Evolutionary conservation across 352 stramenopile species (phyloP).

Genomic region (Pythium myriotylum): DNA sequence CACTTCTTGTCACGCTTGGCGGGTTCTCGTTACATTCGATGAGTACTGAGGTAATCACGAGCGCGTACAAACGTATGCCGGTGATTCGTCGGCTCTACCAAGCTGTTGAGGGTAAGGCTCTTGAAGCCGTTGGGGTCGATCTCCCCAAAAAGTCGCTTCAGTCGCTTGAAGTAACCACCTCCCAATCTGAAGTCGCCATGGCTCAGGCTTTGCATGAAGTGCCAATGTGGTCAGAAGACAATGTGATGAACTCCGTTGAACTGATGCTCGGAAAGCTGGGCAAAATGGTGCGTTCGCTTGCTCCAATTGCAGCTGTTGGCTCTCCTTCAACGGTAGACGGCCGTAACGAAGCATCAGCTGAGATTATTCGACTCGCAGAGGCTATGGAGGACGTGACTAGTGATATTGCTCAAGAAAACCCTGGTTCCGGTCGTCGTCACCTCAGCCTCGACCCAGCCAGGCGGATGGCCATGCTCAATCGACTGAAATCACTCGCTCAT

Average conservation of each 20-base stretch:
- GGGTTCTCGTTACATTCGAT: slow-evolving; percentile 48
- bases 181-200: not conserved
- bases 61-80: slow-evolving; percentile 50
- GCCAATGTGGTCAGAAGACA: slow-evolving; percentile 13
- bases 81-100: slow-evolving; percentile 48
- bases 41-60: slow-evolving; percentile 55
- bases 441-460: slow-evolving; percentile 36
- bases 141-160: not conserved
- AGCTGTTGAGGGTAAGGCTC: slow-evolving; percentile 36
- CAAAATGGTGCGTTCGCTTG: slow-evolving; percentile 66
- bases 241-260: slow-evolving; percentile 41
- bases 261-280: slow-evolving; percentile 53
- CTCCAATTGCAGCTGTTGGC: slow-evolving; percentile 38
- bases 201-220: not conserved
- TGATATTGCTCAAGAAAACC: not conserved
- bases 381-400: slow-evolving; percentile 37
- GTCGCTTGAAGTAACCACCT: not conserved
- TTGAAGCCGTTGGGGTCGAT: slow-evolving; percentile 48
- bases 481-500: slow-evolving; percentile 41
- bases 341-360: slow-evolving; percentile 15
- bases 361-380: slow-evolving; percentile 63
- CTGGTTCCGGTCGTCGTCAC: slow-evolving; percentile 14
- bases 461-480: slow-evolving; percentile 38
- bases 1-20: slow-evolving; percentile 41
- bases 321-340: slow-evolving; percentile 11